phyloP scores from a whole-genome alignment of 2,329 filamentous ascomycete genomes.

The Salinomyces thailandicus region DNA sequence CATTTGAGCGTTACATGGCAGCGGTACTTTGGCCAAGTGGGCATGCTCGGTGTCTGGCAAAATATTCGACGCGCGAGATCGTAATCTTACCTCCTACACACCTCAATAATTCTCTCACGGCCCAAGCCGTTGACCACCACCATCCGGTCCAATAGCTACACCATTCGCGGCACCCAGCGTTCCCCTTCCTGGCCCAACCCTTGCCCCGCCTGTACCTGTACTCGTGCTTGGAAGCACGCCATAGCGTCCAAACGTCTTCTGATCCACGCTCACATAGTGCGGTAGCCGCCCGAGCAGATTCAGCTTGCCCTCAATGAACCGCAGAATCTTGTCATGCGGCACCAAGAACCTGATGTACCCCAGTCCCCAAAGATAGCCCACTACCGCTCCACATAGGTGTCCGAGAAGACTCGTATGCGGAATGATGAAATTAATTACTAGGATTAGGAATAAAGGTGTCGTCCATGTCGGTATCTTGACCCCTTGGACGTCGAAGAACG shows the following conservation, averaged over 20 bases:
- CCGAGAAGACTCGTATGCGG: slow-evolving; percentile 76
- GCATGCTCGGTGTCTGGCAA: too few species aligned
- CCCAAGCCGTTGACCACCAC: slow-evolving; percentile 57
- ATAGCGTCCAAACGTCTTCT: slow-evolving; percentile 90
- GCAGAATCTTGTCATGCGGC: slow-evolving; percentile 75
- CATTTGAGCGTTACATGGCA: too few species aligned
- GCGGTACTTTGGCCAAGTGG: too few species aligned
- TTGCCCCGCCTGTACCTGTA: slow-evolving; percentile 5
- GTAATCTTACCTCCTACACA: too few species aligned
- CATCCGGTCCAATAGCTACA: slow-evolving; percentile 50
- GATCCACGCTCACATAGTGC: slow-evolving; percentile 88
- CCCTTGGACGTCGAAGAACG: slow-evolving; percentile 56
- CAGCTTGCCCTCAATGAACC: slow-evolving; percentile 81
- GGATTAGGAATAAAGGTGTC: slow-evolving; percentile 65
- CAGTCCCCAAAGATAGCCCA: slow-evolving; percentile 81
- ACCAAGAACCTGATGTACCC: slow-evolving; percentile 84
- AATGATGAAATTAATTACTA: slow-evolving; percentile 66
- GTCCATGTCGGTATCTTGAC: slow-evolving; percentile 84
- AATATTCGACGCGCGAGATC: too few species aligned
- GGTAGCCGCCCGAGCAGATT: slow-evolving; percentile 75
- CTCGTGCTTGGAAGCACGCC: slow-evolving; percentile 59
- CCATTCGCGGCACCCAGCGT: slow-evolving; percentile 23
- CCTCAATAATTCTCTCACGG: too few species aligned
- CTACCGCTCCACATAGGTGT: slow-evolving; percentile 69
- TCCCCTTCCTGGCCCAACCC: slow-evolving; percentile 18